Evolutionary conservation across 1,139 yeast species (phyloP), one percentile per base, ranked within the genome.

Genomic region (Saccharomyces hybrid): DNA sequence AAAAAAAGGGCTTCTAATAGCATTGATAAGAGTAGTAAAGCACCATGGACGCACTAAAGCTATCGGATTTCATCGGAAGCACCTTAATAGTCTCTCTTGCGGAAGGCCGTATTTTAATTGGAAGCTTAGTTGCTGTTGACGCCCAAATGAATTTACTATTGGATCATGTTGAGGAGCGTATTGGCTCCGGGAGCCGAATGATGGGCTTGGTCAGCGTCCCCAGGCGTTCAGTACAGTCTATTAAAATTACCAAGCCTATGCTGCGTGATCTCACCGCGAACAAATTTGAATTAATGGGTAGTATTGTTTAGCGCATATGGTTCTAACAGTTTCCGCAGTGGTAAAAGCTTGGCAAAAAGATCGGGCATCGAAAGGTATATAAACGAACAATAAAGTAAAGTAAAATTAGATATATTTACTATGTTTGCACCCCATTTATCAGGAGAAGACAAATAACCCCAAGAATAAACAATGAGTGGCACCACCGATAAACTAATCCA

Each of bases 141-240:
- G 63, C 67, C 9, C 64, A 64, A 46, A 56, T 61, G 47, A 68
- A 68, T 49, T 46, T 66, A 4, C 55, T 68, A 31, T 54, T 68
- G 14, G 69, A 66, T 54, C 59, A 61, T 51, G 70, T 65, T 49
- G 59, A 56, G 41, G 70, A 68, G 52, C 55, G 50, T 23, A 50
- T 55, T 28, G 44, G 51, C 27, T 26, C 49, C 14, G 54, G 51
- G 1, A 50, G 50, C 23, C 54, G 65, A 26, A 52, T 53, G 29
- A 56, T 68, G 52, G 71, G 71, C 2, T 53, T 68, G 8, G 69
- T 68, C 6, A 67, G 71, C 56, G 67, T 68, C 1, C 71, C 71
- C 2, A 56, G 57, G 32, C 49, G 49, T 6, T 55, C 69, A 14
- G 64, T 67, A 7, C 48, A 52, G 8, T 55, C 63, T 1, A 58